Evolutionary conservation across 2,329 filamentous ascomycete species (phyloP).

Genomic region (Paecilomyces niveus): DNA sequence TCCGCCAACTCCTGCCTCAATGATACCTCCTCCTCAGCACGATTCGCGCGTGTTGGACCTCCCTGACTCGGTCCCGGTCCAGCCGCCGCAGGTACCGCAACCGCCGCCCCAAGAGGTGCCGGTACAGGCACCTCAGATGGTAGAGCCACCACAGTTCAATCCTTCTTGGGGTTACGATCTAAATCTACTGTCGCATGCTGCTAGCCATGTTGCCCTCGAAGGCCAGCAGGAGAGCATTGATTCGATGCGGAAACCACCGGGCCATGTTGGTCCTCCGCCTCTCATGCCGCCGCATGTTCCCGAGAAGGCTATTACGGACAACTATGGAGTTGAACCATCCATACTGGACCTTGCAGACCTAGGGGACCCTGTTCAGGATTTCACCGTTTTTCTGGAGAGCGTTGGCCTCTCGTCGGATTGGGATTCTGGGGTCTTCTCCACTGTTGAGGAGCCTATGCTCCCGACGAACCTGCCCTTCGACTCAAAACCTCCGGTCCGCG

Average conservation of each 20-base stretch:
- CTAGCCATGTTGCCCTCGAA: conserved; percentile 43
- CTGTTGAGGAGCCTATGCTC: conserved; percentile 33
- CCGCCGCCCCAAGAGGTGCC: conserved; percentile 29
- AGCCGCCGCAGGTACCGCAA: conserved; percentile 25
- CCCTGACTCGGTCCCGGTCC: conserved; percentile 37
- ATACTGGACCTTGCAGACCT: conserved; percentile 40
- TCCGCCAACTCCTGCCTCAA: conserved; percentile 26
- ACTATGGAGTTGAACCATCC: conserved; percentile 37
- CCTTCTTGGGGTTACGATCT: conserved; percentile 46
- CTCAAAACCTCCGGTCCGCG: conserved; percentile 25
- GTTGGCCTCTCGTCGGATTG: conserved; percentile 44
- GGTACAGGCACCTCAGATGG: conserved; percentile 29
- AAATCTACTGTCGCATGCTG: conserved; percentile 42
- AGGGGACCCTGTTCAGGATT: conserved; percentile 43
- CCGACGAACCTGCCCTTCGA: conserved; percentile 30
- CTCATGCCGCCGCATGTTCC: conserved; percentile 25
- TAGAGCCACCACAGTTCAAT: conserved; percentile 41
- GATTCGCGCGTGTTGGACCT: conserved; percentile 41
- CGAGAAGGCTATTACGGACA: conserved; percentile 34
- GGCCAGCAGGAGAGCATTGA: conserved; percentile 37
- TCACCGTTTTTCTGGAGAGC: conserved; percentile 42
- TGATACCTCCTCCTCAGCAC: conserved; percentile 30
- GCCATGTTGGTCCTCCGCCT: conserved; percentile 25
- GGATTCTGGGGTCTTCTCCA: conserved; percentile 42
- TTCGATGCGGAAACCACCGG: conserved; percentile 27